Percentiles rank a stretch among this genome's conserved stretches.
Conservation (phyloP, 306 rosid genomes). For the Quercus bicolor region DNA sequence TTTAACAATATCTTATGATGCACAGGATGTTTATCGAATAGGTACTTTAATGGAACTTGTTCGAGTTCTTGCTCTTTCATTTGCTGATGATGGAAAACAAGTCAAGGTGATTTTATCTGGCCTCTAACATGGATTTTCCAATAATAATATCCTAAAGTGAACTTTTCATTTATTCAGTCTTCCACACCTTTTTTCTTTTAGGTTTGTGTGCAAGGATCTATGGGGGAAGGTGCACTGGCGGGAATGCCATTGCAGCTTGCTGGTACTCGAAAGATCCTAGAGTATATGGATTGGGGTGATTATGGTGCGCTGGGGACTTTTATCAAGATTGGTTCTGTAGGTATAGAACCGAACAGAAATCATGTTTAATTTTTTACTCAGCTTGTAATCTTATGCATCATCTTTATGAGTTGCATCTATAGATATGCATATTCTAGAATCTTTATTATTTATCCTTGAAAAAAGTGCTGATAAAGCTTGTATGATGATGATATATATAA, state of each 20-base stretch:
- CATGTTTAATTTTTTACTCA: neutral
- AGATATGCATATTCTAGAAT: slow-evolving; percentile 18
- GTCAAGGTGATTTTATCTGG: slow-evolving; percentile 64
- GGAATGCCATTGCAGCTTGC: slow-evolving; percentile 99
- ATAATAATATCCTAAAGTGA: neutral
- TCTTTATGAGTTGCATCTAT: slow-evolving; percentile 2
- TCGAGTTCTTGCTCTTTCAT: slow-evolving; percentile 84
- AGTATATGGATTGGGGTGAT: slow-evolving; percentile 99
- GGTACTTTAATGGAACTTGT: slow-evolving; percentile 91
- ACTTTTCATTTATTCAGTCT: slow-evolving; percentile 15
- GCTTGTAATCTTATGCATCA: slow-evolving; percentile 10
- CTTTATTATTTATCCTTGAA: neutral
- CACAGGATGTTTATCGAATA: slow-evolving; percentile 94
- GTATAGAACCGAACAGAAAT: slow-evolving; percentile 36
- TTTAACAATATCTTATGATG: slow-evolving; percentile 40
- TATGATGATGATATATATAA: neutral
- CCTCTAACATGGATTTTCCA: slow-evolving; percentile 2
- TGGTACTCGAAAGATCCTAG: slow-evolving; percentile 78
- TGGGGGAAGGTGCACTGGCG: slow-evolving; percentile 97
- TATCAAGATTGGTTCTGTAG: slow-evolving; percentile 85
- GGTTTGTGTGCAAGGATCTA: slow-evolving; percentile 99
- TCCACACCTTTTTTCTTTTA: slow-evolving; percentile 27
- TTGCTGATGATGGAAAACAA: slow-evolving; percentile 87
- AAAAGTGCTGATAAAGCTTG: neutral
- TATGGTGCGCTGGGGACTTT: slow-evolving; percentile 84